Evolutionary conservation across 2,329 filamentous ascomycete species (phyloP).

Genomic region (Diatrype stigma): DNA sequence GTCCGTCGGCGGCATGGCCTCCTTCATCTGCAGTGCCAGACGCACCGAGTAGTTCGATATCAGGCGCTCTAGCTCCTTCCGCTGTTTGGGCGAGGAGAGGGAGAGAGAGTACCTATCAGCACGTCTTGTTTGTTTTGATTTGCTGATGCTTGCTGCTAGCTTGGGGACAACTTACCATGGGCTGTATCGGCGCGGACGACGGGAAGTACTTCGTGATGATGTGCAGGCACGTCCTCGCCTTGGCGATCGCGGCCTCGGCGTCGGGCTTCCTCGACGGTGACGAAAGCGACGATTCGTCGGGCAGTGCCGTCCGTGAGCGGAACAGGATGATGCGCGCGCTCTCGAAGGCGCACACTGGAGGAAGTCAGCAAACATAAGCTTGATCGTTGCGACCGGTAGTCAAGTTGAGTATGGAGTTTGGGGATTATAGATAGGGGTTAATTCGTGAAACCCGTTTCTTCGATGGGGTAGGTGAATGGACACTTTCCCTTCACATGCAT

Average conservation of each 20-base stretch:
- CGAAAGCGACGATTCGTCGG: too few species aligned
- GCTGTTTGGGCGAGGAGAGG: conserved; percentile 7
- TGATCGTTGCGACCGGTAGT: too few species aligned
- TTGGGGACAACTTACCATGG: conserved; percentile 23
- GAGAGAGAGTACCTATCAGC: too few species aligned
- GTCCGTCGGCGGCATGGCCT: conserved; percentile 16
- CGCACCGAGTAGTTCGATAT: conserved; percentile 24
- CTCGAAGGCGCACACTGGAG: conserved; percentile 37
- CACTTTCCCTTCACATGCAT: too few species aligned
- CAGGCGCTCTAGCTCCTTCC: conserved; percentile 23
- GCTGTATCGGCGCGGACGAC: conserved; percentile 24
- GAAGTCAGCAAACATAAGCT: too few species aligned
- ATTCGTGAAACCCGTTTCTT: too few species aligned
- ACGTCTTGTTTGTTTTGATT: not conserved
- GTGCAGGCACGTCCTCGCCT: conserved; percentile 23
- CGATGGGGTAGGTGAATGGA: too few species aligned
- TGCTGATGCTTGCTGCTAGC: too few species aligned
- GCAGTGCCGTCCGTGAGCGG: conserved; percentile 11
- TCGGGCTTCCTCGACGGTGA: conserved; percentile 14
- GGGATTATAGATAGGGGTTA: too few species aligned
- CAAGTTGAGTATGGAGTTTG: too few species aligned
- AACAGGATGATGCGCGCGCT: conserved; percentile 35
- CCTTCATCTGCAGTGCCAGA: conserved; percentile 19
- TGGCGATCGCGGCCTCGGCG: conserved; percentile 20
- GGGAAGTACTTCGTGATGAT: conserved; percentile 23